phyloP scores from a whole-genome alignment of 2,329 filamentous ascomycete species.

The Trichoderma pleuroti region DNA sequence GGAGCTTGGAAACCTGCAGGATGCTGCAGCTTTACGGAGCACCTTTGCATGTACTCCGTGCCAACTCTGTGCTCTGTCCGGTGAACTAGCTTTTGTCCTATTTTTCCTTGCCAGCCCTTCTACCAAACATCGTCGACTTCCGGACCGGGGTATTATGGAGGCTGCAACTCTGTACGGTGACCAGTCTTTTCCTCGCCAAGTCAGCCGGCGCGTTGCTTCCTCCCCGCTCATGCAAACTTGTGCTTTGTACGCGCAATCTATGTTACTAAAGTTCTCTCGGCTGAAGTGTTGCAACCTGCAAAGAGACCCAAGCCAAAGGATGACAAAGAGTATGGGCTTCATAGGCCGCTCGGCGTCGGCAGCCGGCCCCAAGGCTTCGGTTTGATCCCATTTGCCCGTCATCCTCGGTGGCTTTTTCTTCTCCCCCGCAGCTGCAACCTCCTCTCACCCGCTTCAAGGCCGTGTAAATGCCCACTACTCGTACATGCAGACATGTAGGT shows the following conservation, averaged over 20 bases:
- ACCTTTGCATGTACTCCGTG: neutral
- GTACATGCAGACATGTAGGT: neutral
- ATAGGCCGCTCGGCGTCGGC: neutral
- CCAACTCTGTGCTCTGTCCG: neutral
- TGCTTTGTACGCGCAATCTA: neutral
- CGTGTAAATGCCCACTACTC: neutral
- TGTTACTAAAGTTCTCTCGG: neutral
- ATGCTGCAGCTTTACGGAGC: neutral
- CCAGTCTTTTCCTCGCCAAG: neutral
- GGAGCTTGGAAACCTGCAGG: neutral
- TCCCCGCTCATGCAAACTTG: neutral
- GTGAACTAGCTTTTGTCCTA: neutral
- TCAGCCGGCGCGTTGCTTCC: neutral
- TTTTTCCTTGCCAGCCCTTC: neutral
- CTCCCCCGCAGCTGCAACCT: neutral
- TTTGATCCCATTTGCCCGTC: slow-evolving; percentile 1
- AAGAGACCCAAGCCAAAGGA: neutral
- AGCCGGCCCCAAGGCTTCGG: neutral
- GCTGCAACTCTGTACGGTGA: slow-evolving; percentile 1
- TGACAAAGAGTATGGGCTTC: neutral
- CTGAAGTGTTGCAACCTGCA: neutral
- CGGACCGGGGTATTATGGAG: neutral
- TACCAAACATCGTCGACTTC: slow-evolving; percentile 15
- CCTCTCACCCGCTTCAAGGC: neutral
- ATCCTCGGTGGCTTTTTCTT: neutral